Evolutionary conservation across 176 grass and related monocot genomes (phyloP).

Genomic region (Saccharum officinarum): DNA sequence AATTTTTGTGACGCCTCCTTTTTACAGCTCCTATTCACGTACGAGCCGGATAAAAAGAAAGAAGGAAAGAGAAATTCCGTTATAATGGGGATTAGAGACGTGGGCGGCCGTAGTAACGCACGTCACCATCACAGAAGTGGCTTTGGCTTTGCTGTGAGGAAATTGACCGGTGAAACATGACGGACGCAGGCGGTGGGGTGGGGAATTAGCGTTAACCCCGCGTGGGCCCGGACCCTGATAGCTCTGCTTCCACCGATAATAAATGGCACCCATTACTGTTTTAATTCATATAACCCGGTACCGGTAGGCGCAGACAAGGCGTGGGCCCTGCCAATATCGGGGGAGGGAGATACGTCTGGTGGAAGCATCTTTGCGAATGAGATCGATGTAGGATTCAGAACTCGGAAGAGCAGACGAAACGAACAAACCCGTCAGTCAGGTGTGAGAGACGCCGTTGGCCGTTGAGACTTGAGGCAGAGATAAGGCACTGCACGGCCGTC

Average conservation of each 20-base stretch:
- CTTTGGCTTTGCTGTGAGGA: neutral
- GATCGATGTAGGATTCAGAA: neutral
- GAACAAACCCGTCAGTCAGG: slow-evolving; percentile 22
- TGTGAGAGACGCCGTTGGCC: neutral
- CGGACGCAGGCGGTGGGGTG: neutral
- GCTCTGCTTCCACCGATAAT: neutral
- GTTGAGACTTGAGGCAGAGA: neutral
- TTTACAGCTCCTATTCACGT: neutral
- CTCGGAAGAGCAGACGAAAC: neutral
- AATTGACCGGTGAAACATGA: neutral
- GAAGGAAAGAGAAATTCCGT: slow-evolving; percentile 4
- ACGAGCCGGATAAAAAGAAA: too few relatives aligned
- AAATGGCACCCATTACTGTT: neutral
- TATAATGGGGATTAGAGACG: slow-evolving; percentile 34
- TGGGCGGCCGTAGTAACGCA: slow-evolving; percentile 39
- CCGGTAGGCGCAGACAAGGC: slow-evolving; percentile 31
- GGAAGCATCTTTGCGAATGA: neutral
- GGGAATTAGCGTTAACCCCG: slow-evolving; percentile 25
- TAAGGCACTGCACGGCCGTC: neutral
- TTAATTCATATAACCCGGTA: too few relatives aligned
- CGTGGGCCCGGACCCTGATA: neutral
- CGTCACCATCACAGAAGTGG: neutral
- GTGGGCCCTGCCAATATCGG: neutral
- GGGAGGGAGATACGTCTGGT: slow-evolving; percentile 11
- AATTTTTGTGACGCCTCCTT: neutral